Evolutionary conservation across 768 basidiomycete species (phyloP).

Genomic region (Lentinula raphanica): DNA sequence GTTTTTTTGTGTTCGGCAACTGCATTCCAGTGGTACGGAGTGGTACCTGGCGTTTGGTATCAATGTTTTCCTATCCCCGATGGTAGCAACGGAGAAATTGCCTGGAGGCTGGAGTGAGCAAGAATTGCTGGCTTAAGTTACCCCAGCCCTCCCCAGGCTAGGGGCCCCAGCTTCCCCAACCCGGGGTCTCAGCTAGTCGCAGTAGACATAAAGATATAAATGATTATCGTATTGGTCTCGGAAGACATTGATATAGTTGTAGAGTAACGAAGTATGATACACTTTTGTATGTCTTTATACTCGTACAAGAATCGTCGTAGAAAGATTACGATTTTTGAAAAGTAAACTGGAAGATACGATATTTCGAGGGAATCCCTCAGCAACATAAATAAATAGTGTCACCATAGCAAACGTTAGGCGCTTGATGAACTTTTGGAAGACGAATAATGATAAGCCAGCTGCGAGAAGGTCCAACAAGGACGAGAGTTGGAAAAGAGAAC

Average conservation of each 20-base stretch:
- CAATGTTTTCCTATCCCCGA: no score
- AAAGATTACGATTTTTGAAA: not conserved
- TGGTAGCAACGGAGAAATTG: no score
- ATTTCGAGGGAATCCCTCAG: not conserved
- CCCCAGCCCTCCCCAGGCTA: no score
- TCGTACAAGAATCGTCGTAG: not conserved
- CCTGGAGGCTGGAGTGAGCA: no score
- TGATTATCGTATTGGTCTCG: no score
- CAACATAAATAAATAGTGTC: not conserved
- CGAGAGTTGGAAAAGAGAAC: not conserved
- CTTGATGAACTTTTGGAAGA: not conserved
- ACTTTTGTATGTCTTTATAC: not conserved
- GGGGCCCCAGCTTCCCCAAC: no score
- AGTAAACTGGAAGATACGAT: not conserved
- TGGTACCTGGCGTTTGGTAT: no score
- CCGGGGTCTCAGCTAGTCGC: no score
- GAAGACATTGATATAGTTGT: no score
- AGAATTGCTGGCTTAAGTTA: no score
- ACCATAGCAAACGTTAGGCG: not conserved
- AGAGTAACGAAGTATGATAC: not conserved
- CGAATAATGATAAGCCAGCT: slow-evolving; percentile 1
- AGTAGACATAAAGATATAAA: no score
- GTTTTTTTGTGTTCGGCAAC: not conserved
- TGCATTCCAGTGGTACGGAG: not conserved
- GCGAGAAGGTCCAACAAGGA: not conserved